Evolutionary conservation across 1,284 basidiomycete genomes (phyloP).

Genomic region (Puccinia polysora): DNA sequence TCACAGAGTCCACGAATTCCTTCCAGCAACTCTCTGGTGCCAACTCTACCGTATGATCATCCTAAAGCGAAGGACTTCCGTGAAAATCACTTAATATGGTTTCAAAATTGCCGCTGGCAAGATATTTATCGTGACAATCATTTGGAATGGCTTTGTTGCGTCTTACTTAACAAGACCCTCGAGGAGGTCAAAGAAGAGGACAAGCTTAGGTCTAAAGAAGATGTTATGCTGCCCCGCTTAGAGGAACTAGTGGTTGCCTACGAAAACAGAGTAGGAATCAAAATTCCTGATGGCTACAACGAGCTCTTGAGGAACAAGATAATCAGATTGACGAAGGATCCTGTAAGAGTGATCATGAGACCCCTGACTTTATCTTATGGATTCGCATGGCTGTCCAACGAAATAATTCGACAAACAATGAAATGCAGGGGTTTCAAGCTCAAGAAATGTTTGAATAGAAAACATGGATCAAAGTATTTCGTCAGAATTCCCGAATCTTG

Average conservation of each 20-base stretch:
- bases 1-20: background rate
- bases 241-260: conserved; percentile 49
- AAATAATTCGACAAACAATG: background rate
- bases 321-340: conserved; percentile 52
- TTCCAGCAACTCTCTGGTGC: background rate
- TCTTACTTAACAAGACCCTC: conserved; percentile 48
- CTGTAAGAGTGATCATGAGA: conserved; percentile 47
- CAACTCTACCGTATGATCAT: conserved; percentile 21
- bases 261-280: conserved; percentile 50
- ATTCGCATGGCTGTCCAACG: conserved; percentile 8
- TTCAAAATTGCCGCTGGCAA: conserved; percentile 31
- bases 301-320: conserved; percentile 42
- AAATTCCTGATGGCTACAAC: conserved; percentile 46
- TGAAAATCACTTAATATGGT: conserved; percentile 29
- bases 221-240: conserved; percentile 40
- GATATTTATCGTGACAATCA: conserved; percentile 47
- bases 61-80: conserved; percentile 24
- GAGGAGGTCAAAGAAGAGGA: conserved; percentile 48
- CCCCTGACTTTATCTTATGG: conserved; percentile 46
- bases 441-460: conserved; percentile 5
- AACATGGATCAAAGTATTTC: conserved; percentile 48
- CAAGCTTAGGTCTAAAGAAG: conserved; percentile 8
- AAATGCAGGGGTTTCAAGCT: conserved; percentile 12
- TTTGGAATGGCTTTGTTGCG: conserved; percentile 52
- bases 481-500: conserved; percentile 45